These are phyloP conservation scores for Penicillium concentricum DNA, from an alignment of 2,329 filamentous ascomycete genomes.

Conservation along the genomic window DNA sequence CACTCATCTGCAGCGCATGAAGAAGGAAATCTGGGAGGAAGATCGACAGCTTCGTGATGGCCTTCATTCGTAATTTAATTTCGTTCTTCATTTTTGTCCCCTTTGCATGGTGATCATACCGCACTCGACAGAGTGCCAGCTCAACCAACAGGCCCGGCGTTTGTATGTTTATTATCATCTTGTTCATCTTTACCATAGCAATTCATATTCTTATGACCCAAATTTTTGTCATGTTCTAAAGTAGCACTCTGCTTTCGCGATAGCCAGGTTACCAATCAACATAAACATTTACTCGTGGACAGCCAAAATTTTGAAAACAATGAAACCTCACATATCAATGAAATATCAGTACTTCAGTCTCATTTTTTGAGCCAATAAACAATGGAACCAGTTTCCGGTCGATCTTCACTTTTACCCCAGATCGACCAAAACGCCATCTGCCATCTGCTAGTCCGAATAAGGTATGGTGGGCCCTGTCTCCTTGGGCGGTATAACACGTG, in stretches of 20 bases:
- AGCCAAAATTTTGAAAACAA: neutral
- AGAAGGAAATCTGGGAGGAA: conserved; percentile 56
- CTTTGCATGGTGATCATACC: conserved; percentile 6
- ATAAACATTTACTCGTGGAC: neutral
- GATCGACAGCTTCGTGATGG: conserved; percentile 37
- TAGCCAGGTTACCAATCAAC: neutral
- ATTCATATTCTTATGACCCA: conserved; percentile 5
- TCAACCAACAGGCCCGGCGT: conserved; percentile 2
- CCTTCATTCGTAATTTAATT: conserved; percentile 13
- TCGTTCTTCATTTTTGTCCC: neutral
- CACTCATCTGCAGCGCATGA: conserved; percentile 55
- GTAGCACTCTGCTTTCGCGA: neutral
- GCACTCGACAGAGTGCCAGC: neutral
- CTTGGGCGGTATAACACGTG: conserved; percentile 18
- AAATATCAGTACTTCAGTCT: neutral
- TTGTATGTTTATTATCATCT: conserved; percentile 1
- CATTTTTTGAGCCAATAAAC: neutral
- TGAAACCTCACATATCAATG: neutral
- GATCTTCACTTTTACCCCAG: conserved; percentile 22
- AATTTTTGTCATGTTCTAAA: conserved; percentile 4
- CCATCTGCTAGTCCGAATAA: neutral
- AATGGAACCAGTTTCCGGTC: neutral
- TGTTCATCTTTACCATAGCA: conserved; percentile 6
- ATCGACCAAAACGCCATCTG: conserved; percentile 12
- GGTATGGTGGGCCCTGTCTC: neutral